Evolutionary conservation across 2,329 filamentous ascomycete species (phyloP).

Genomic region (Ilyonectria destructans): DNA sequence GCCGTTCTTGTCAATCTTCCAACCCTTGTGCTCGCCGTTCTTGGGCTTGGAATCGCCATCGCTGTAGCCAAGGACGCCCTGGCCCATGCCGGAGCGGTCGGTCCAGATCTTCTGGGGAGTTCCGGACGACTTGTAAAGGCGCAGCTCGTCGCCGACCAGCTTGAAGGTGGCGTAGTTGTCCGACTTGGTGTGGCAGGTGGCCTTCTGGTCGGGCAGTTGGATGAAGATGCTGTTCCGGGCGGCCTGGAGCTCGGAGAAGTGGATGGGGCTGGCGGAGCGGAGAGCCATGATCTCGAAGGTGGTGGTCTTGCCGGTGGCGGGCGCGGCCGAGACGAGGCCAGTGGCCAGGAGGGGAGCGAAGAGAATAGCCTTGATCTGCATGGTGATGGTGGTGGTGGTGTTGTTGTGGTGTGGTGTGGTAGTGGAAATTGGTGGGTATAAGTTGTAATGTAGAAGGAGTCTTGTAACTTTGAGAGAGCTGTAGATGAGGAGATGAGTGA

Average conservation of each 20-base stretch:
- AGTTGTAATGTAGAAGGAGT: not conserved
- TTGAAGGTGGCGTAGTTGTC: conserved; percentile 66
- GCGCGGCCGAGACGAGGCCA: conserved; percentile 49
- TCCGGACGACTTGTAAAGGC: conserved; percentile 60
- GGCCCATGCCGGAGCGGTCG: conserved; percentile 73
- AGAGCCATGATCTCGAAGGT: conserved; percentile 67
- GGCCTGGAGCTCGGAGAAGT: conserved; percentile 65
- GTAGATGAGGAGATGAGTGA: not conserved
- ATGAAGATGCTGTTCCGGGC: conserved; percentile 61
- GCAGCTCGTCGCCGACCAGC: conserved; percentile 62
- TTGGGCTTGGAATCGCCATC: conserved; percentile 57
- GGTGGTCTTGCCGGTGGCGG: conserved; percentile 44
- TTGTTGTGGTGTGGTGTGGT: not conserved
- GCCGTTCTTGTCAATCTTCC: conserved; percentile 59
- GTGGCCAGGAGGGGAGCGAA: conserved; percentile 47
- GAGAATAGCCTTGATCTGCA: conserved; percentile 51
- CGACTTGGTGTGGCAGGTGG: conserved; percentile 63
- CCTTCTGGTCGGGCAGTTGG: conserved; percentile 61
- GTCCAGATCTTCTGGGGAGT: conserved; percentile 66
- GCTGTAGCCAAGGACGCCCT: conserved; percentile 69
- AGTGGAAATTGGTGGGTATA: not conserved
- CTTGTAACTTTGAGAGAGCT: not conserved
- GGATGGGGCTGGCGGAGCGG: conserved; percentile 65
- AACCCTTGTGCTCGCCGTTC: conserved; percentile 65
- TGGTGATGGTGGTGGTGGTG: conserved; percentile 35